Conservation (phyloP, 768 basidiomycete genomes). For the Boletus rubescentipes region DNA sequence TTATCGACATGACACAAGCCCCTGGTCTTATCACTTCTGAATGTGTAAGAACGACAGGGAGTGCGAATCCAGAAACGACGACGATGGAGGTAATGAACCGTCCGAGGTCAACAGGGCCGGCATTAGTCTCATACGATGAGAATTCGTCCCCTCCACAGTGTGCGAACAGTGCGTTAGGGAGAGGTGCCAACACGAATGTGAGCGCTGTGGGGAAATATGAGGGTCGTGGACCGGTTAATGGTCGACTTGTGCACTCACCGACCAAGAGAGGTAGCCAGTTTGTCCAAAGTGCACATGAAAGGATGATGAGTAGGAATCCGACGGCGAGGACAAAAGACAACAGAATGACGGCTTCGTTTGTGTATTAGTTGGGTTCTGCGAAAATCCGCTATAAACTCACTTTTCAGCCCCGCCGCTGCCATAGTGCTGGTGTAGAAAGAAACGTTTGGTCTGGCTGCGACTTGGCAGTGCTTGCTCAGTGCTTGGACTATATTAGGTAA, state of each 20-base stretch:
- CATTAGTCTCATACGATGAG: constrained; percentile 67
- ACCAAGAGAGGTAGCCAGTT: constrained; percentile 98
- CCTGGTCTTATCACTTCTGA: constrained; percentile 80
- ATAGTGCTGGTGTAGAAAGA: constrained; percentile 32
- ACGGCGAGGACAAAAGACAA: constrained; percentile 96
- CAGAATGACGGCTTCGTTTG: constrained; percentile 79
- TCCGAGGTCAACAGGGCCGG: constrained; percentile 83
- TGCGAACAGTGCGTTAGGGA: constrained; percentile 93
- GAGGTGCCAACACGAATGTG: constrained; percentile 91
- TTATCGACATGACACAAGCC: constrained; percentile 92
- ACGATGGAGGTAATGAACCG: constrained; percentile 90
- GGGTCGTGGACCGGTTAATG: neutral
- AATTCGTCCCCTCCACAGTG: constrained; percentile 92
- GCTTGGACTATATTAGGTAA: constrained; percentile 24
- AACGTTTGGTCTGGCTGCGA: constrained; percentile 4
- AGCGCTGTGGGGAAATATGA: constrained; percentile 53
- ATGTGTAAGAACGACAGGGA: constrained; percentile 91
- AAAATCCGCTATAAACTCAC: constrained; percentile 37
- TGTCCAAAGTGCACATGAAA: constrained; percentile 91
- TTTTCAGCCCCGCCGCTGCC: constrained; percentile 69
- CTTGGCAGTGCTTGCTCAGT: neutral
- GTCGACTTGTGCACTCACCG: constrained; percentile 53
- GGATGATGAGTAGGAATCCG: constrained; percentile 97
- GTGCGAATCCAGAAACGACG: constrained; percentile 90
- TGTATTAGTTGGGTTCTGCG: constrained; percentile 1